phyloP scores from a whole-genome alignment of 441 rosid genomes.

The Manihot esculenta region DNA sequence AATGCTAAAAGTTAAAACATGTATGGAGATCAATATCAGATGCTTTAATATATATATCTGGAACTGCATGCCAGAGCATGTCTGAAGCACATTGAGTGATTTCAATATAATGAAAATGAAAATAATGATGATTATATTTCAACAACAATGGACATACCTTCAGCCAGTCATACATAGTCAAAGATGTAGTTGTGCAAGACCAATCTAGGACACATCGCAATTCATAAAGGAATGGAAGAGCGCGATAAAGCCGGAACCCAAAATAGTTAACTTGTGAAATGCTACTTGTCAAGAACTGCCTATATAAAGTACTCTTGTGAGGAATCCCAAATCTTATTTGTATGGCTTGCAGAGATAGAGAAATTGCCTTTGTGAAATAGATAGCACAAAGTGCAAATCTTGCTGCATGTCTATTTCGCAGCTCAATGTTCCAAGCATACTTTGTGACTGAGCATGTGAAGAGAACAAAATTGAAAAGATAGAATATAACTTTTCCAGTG shows the following conservation, averaged over 20 bases:
- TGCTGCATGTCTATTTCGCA: constrained; percentile 73
- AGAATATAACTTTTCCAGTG: constrained; percentile 84
- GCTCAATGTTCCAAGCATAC: constrained; percentile 82
- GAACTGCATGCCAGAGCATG: not conserved
- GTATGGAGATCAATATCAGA: not conserved
- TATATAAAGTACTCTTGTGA: constrained; percentile 82
- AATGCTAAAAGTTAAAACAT: not conserved
- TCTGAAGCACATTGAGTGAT: not conserved
- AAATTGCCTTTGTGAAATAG: constrained; percentile 89
- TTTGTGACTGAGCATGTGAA: constrained; percentile 80
- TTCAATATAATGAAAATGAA: not conserved
- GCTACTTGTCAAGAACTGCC: constrained; percentile 94
- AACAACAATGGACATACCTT: constrained; percentile 48
- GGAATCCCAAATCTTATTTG: constrained; percentile 92
- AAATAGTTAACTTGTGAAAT: constrained; percentile 84
- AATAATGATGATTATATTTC: not conserved
- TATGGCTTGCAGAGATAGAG: constrained; percentile 87
- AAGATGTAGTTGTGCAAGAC: constrained; percentile 98
- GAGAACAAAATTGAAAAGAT: constrained; percentile 78
- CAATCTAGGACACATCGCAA: constrained; percentile 96
- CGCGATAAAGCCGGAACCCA: constrained; percentile 92
- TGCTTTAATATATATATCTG: not conserved
- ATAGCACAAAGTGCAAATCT: constrained; percentile 78
- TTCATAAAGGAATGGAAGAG: constrained; percentile 96
- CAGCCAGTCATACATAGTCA: constrained; percentile 99